Evolutionary conservation across 345 rosid genomes (phyloP).

Genomic region (Syzygium aqueum): DNA sequence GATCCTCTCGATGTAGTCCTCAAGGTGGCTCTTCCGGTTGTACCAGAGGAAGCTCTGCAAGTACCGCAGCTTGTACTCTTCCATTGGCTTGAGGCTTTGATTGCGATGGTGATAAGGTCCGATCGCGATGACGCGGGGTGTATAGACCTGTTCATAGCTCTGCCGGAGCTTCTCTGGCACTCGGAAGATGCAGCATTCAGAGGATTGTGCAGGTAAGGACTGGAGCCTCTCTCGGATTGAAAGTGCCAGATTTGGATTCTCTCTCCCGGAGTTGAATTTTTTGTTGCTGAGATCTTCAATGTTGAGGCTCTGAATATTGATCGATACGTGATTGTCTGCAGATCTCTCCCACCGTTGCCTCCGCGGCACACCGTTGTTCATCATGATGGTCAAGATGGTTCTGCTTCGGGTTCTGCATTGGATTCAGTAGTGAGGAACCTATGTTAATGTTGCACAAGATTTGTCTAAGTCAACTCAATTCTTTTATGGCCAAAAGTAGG

Average conservation of each 20-base stretch:
- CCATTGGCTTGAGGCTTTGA: slow-evolving; percentile 3
- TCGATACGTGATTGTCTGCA: neutral
- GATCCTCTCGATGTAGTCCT: neutral
- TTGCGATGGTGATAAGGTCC: slow-evolving; percentile 11
- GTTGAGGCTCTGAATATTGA: neutral
- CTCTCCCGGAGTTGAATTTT: neutral
- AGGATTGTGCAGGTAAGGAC: neutral
- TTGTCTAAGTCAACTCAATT: too few relatives aligned
- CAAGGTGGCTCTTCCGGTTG: neutral
- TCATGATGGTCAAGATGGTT: neutral
- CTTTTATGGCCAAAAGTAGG: too few relatives aligned
- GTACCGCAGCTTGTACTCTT: slow-evolving; percentile 2
- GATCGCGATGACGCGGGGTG: neutral
- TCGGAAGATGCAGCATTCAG: neutral
- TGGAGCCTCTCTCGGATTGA: neutral
- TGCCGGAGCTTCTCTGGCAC: neutral
- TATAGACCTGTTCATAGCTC: neutral
- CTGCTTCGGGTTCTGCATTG: too few relatives aligned
- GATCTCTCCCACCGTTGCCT: neutral
- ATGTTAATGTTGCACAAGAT: too few relatives aligned
- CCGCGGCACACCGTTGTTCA: neutral
- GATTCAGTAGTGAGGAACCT: too few relatives aligned
- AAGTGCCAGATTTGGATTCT: neutral
- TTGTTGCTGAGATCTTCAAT: neutral
- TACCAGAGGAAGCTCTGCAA: neutral